These are phyloP conservation scores for Fusarium clavum DNA, from an alignment of 2,329 filamentous ascomycete genomes.

Conservation along the genomic window DNA sequence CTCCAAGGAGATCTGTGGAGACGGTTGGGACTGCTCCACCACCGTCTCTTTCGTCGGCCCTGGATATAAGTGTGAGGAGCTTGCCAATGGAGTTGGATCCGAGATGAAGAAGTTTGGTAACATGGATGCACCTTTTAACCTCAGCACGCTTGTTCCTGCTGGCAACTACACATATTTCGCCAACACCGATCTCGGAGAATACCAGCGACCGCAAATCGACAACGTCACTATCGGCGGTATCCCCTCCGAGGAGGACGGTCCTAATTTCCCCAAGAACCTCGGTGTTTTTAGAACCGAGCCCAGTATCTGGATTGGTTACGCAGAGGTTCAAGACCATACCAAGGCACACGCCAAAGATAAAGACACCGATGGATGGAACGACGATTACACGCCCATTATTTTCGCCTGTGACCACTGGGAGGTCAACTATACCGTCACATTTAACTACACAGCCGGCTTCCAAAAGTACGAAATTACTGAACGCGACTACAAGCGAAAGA, in stretches of 20 bases:
- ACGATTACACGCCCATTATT: conserved; percentile 25
- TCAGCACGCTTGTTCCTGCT: conserved; percentile 19
- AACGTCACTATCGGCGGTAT: not conserved
- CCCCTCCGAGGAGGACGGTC: not conserved
- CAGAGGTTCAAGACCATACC: conserved; percentile 11
- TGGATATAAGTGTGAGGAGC: conserved; percentile 39
- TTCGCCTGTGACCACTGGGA: conserved; percentile 43
- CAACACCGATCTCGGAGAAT: conserved; percentile 29
- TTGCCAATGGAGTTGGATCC: conserved; percentile 7
- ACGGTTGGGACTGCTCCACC: conserved; percentile 39
- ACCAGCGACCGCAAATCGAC: conserved; percentile 25
- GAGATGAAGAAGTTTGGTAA: conserved; percentile 19
- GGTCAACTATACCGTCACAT: conserved; percentile 31
- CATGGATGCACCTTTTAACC: conserved; percentile 27
- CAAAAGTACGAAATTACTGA: conserved; percentile 26
- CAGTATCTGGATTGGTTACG: conserved; percentile 38
- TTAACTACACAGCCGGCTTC: conserved; percentile 32
- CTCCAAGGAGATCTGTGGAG: conserved; percentile 22
- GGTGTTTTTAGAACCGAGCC: conserved; percentile 36
- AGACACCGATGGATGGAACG: conserved; percentile 7
- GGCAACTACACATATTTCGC: conserved; percentile 34
- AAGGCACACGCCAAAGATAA: conserved; percentile 1
- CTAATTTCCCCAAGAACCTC: conserved; percentile 24
- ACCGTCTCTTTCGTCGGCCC: conserved; percentile 37
- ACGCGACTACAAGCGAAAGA: conserved; percentile 31